Evolutionary conservation across 2,329 filamentous ascomycete genomes (phyloP).

Genomic region (Fusarium sp.): DNA sequence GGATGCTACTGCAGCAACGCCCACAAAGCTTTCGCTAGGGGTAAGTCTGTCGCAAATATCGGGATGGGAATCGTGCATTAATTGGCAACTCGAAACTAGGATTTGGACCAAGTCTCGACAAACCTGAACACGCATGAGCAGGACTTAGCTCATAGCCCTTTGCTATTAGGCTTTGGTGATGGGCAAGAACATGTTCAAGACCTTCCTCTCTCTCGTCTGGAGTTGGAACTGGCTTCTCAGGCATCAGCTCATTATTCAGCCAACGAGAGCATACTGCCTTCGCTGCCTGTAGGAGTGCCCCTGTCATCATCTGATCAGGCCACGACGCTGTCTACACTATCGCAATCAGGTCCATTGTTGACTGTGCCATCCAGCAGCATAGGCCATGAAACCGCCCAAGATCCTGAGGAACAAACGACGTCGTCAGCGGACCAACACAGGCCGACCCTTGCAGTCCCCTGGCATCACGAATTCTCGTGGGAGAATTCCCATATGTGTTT

Average conservation of each 20-base stretch:
- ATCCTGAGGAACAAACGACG: too few relatives aligned
- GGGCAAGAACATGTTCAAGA: not conserved
- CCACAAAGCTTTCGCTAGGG: not conserved
- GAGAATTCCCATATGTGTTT: not conserved
- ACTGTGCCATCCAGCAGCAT: not conserved
- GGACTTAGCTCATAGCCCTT: not conserved
- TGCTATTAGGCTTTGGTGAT: not conserved
- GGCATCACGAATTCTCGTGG: slow-evolving; percentile 14
- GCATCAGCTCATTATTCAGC: accelerated
- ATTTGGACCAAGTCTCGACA: accelerated
- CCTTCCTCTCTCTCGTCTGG: not conserved
- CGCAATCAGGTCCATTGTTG: not conserved
- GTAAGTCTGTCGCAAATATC: not conserved
- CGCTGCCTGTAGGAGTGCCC: accelerated
- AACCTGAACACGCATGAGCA: not conserved
- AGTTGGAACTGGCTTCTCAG: accelerated
- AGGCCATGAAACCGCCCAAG: too few relatives aligned
- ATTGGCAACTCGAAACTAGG: not conserved
- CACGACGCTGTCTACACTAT: not conserved
- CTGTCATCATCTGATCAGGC: accelerated
- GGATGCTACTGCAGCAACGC: too few relatives aligned
- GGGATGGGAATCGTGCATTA: not conserved
- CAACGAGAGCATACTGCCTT: accelerated
- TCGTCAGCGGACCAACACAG: too few relatives aligned
- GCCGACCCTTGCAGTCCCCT: not conserved